Evolutionary conservation across 306 rosid genomes (phyloP).

Genomic region (Mimosa bimucronata): DNA sequence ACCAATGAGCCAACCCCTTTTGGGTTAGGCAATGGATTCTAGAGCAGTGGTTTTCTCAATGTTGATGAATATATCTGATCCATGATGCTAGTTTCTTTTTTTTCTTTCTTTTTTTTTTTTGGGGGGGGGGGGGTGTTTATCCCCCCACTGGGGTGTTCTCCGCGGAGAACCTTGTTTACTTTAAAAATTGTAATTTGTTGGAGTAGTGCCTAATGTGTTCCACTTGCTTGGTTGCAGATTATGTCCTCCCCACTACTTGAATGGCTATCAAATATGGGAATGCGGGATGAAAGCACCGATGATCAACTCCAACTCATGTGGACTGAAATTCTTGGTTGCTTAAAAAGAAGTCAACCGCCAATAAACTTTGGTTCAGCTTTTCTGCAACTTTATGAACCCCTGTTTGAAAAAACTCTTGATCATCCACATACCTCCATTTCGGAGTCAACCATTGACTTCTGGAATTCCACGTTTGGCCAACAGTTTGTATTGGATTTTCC

Average conservation of each 20-base stretch:
- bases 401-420: conserved; percentile 75
- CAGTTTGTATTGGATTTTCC: conserved; percentile 67
- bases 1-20: not conserved
- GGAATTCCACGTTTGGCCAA: conserved; percentile 78
- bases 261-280: conserved; percentile 62
- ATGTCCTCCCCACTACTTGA: conserved; percentile 64
- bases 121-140: too few species aligned
- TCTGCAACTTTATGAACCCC: conserved; percentile 62
- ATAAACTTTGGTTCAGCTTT: conserved; percentile 62
- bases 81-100: conserved; percentile 6
- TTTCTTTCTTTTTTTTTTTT: not conserved
- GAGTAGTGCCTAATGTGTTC: conserved; percentile 8
- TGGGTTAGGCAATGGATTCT: not conserved
- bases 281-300: conserved; percentile 44
- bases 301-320: conserved; percentile 60
- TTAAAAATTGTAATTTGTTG: conserved; percentile 1
- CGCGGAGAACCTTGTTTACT: not conserved
- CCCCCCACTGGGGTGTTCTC: not conserved
- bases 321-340: conserved; percentile 59
- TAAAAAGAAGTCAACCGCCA: conserved; percentile 64
- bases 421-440: conserved; percentile 71
- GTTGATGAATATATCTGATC: conserved; percentile 23
- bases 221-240: conserved; percentile 48
- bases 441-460: conserved; percentile 65
- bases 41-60: not conserved